Base-by-base conservation (phyloP, 495 filamentous ascomycete genomes). In the Aspergillus olivimuriae region DNA sequence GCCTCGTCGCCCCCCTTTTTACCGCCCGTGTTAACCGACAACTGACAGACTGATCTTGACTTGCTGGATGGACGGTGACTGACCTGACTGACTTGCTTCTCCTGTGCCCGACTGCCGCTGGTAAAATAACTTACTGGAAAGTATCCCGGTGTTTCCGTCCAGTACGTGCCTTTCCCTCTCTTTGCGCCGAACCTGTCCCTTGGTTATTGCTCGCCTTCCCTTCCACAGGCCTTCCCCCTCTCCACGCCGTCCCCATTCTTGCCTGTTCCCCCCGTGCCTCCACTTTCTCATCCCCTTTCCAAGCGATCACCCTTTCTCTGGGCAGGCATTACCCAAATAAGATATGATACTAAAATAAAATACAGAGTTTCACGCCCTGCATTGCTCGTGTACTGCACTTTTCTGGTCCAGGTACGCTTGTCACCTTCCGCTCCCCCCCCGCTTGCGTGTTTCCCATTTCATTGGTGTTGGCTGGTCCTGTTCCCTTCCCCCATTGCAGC, bases 211-310 rank as follows among this genome's bases (percentile, higher is more conserved):
- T 46, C 36, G 35, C 21, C n/a, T 46, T 41, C 36, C 38, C 41
- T 44, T 37, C 34, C 39, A 17, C 18, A 35, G 35, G 34, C 19
- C 39, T 34, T 44, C 48, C 19, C 37, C 41, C 47, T 43, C 51
- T 55, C 55, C 51, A 57, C 54, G 54, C 39, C 45, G 26, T 48
- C 47, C 30, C 53, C 48, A 52, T 56, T 55, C 46, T 37, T 43
- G 41, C 30, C 44, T 34, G 50, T 46, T 44, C 46, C 38, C 31
- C 46, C 41, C 36, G 46, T 47, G 53, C 53, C 53, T 53, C 50
- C 54, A 53, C 51, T 53, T 46, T 41, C 36, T 44, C 24, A 28
- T 43, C 30, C 24, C 18, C 43, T 44, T 46, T 33, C 41, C 33
- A 47, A 44, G 38, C 44, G 19, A 50, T 46, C 44, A 40, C 43